A percentile compares a stretch with the other conserved stretches of the same genome.
phyloP scores from a whole-genome alignment of 2,329 filamentous ascomycete genomes.

The Fusarium pilosicola region DNA sequence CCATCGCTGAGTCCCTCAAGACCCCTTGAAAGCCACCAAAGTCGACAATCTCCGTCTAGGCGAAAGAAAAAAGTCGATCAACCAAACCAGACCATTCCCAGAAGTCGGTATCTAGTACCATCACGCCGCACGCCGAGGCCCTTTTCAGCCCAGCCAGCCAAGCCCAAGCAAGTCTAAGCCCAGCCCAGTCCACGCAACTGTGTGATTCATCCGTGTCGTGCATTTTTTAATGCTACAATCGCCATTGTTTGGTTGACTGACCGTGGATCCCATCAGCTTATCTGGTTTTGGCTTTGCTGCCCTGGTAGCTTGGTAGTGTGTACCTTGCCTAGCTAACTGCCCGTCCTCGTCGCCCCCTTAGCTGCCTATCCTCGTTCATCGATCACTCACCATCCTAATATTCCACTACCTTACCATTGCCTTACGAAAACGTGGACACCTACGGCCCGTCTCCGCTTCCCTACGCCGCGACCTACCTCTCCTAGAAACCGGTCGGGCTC shows the following conservation, averaged over 20 bases:
- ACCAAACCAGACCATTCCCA: conserved; percentile 13
- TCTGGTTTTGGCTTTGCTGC: conserved; percentile 33
- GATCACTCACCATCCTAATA: conserved; percentile 22
- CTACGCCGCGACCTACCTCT: conserved; percentile 37
- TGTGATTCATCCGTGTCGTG: conserved; percentile 40
- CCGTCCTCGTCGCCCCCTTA: conserved; percentile 36
- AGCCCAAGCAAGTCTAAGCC: conserved; percentile 18
- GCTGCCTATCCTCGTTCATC: conserved; percentile 34
- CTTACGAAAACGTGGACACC: conserved; percentile 41
- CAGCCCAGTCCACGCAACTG: conserved; percentile 26
- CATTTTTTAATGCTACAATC: conserved; percentile 47
- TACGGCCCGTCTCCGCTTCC: conserved; percentile 42
- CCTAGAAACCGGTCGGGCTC: conserved; percentile 37
- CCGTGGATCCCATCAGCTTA: conserved; percentile 44
- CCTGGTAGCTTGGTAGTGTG: not conserved
- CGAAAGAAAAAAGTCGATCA: conserved; percentile 29
- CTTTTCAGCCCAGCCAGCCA: conserved; percentile 30
- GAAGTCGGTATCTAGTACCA: conserved; percentile 24
- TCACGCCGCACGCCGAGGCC: conserved; percentile 28
- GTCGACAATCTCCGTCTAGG: conserved; percentile 6
- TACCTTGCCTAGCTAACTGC: not conserved
- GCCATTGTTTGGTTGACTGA: conserved; percentile 44
- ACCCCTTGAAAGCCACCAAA: conserved; percentile 14
- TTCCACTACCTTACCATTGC: conserved; percentile 17
- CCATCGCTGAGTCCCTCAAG: conserved; percentile 18